These are phyloP conservation scores for Fraxinus xanthoxyloides DNA, from an alignment of 305 asterid genomes.

Conservation along the genomic window DNA sequence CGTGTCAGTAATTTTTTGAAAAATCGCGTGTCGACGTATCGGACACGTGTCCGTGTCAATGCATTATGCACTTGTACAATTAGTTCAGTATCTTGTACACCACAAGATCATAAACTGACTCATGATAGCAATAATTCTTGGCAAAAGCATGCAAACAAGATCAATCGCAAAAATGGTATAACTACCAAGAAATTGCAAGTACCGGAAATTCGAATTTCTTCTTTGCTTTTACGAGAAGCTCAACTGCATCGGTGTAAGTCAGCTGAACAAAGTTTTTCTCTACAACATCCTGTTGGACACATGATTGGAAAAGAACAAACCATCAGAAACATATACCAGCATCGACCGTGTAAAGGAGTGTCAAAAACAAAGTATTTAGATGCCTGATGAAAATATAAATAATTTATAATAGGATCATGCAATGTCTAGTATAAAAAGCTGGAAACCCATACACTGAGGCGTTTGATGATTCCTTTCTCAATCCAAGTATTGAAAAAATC, in stretches of 20 bases:
- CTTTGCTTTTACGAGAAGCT: slow-evolving; percentile 68
- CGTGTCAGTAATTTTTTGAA: background rate
- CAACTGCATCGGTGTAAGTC: slow-evolving; percentile 86
- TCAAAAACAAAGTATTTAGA: background rate
- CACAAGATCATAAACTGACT: background rate
- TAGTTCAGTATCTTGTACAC: background rate
- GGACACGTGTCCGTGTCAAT: background rate
- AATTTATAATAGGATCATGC: slow-evolving; percentile 11
- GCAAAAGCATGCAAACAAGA: background rate
- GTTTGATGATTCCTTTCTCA: slow-evolving; percentile 87
- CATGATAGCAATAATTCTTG: background rate
- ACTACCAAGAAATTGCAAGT: slow-evolving; percentile 24
- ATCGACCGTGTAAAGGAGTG: background rate
- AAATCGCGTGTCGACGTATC: background rate
- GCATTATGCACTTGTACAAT: background rate
- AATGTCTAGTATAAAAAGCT: slow-evolving; percentile 12
- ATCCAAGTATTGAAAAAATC: slow-evolving; percentile 93
- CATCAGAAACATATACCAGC: slow-evolving; percentile 23
- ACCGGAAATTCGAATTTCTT: slow-evolving; percentile 88
- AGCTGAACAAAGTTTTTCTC: slow-evolving; percentile 80
- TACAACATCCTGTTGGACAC: slow-evolving; percentile 68
- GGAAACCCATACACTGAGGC: slow-evolving; percentile 62
- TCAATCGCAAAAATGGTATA: background rate
- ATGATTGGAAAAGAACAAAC: slow-evolving; percentile 22
- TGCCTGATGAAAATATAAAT: background rate